Base-by-base conservation (phyloP, 495 filamentous ascomycete species). In the Penicillium diatomitis region DNA sequence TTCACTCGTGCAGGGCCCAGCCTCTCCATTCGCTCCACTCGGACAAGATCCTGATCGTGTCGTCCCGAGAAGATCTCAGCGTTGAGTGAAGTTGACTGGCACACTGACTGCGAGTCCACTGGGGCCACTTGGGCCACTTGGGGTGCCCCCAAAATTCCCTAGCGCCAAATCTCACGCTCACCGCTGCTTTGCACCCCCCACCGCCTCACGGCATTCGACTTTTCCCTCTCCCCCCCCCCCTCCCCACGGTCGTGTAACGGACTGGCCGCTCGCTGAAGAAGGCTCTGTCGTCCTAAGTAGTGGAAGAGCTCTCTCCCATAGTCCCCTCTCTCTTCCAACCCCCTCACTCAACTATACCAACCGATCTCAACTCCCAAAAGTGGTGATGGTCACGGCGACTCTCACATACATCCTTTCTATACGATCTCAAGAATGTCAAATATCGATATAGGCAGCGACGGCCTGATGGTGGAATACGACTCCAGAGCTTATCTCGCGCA, bases 171-270 rank as follows among this genome's bases (percentile, higher is more conserved):
- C 60, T 62, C 55, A 50, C 51, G 51, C 65, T 72, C 69, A 74
- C 71, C 71, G 71, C 71, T 70, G 69, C 68, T 74, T 74, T 70
- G 68, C 55, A 52, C 63, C 67, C 61, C 67, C 70, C 62, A 64
- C 62, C 61, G 61, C 62, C 62, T 68, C 65, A 61, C 59, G 20
- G 20, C 20, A 20, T 20, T 20, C 20, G 20, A 20, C 20, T 20
- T 20, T 20, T 20, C 20, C 20, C 20, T 20, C 56, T 54, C 57
- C 30, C 63, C 57, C 57, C 54, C 55, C 55, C 58, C 58, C 50
- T 40, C 55, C 39, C 49, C 54, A 54, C 56, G 52, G 46, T 51
- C 47, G 57, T 63, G 57, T 61, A 46, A 35, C 9, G 53, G 53
- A 52, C 50, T 33, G 30, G 41, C 29, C 41, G 29, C 51, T 44